Conservation (phyloP, 257 asterid genomes). For the Solanum acaule region DNA sequence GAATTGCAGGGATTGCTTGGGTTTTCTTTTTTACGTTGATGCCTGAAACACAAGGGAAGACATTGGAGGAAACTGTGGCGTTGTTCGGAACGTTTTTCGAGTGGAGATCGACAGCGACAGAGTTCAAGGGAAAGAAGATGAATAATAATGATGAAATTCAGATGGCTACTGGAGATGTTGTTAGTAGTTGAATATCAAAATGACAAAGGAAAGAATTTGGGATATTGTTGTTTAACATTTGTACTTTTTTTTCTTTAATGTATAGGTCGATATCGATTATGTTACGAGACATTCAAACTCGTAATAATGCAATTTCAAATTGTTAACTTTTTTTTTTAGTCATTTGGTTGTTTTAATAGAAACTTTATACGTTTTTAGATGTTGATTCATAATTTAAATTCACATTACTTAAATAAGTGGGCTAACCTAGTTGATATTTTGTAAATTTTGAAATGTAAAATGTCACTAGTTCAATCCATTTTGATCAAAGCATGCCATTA, state of each 20-base stretch:
- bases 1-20: constrained; percentile 1
- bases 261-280: too few species aligned
- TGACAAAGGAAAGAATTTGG: not conserved
- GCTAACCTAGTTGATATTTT: too few species aligned
- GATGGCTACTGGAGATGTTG: not conserved
- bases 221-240: not conserved
- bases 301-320: not conserved
- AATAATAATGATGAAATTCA: not conserved
- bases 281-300: not conserved
- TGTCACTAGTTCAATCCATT: too few species aligned
- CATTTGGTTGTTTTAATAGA: not conserved
- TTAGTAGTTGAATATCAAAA: not conserved
- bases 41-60: constrained; percentile 9
- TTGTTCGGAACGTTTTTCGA: constrained; percentile 4
- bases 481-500: too few species aligned
- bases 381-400: not conserved
- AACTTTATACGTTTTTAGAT: not conserved
- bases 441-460: too few species aligned
- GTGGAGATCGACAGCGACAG: not conserved
- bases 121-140: not conserved
- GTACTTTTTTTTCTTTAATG: not conserved
- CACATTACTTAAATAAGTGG: not conserved
- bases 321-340: not conserved
- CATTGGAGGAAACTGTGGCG: not conserved
- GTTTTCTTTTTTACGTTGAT: not conserved